phyloP scores from a whole-genome alignment of 2,329 filamentous ascomycete genomes.

The Hypoxylon sp. region DNA sequence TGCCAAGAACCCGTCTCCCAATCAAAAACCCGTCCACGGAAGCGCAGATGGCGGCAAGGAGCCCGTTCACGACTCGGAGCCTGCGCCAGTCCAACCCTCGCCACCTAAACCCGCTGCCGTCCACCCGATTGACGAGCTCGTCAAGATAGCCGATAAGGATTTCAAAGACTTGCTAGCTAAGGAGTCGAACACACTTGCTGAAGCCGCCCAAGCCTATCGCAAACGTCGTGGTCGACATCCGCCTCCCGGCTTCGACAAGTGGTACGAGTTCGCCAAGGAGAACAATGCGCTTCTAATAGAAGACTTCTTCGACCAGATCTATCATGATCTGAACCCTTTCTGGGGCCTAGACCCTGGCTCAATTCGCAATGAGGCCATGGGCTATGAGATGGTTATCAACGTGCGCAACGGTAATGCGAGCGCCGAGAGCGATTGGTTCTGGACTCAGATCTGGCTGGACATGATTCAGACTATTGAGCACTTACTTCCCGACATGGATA shows the following conservation, averaged over 20 bases:
- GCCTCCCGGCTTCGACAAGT: constrained; percentile 64
- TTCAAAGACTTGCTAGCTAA: constrained; percentile 59
- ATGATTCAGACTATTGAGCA: constrained; percentile 68
- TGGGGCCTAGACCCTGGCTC: constrained; percentile 66
- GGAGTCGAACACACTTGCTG: constrained; percentile 59
- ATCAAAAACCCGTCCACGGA: constrained; percentile 36
- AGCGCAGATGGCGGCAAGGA: constrained; percentile 26
- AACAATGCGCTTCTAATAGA: constrained; percentile 62
- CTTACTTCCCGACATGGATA: constrained; percentile 75
- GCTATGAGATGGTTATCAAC: constrained; percentile 74
- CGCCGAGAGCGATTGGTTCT: constrained; percentile 69
- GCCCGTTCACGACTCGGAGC: constrained; percentile 35
- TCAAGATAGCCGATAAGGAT: constrained; percentile 57
- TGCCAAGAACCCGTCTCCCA: constrained; percentile 34
- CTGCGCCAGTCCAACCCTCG: constrained; percentile 34
- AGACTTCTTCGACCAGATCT: constrained; percentile 68
- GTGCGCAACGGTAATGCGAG: constrained; percentile 68
- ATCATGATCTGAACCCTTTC: constrained; percentile 67
- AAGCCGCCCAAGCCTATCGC: constrained; percentile 63
- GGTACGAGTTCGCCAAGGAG: constrained; percentile 62
- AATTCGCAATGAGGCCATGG: constrained; percentile 67
- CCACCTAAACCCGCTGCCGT: constrained; percentile 37
- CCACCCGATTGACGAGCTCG: constrained; percentile 64
- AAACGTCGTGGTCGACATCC: constrained; percentile 64
- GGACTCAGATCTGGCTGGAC: constrained; percentile 69